These are phyloP conservation scores for Pseudoperonospora humuli DNA, from an alignment of 352 stramenopile genomes.

Conservation along the genomic window DNA sequence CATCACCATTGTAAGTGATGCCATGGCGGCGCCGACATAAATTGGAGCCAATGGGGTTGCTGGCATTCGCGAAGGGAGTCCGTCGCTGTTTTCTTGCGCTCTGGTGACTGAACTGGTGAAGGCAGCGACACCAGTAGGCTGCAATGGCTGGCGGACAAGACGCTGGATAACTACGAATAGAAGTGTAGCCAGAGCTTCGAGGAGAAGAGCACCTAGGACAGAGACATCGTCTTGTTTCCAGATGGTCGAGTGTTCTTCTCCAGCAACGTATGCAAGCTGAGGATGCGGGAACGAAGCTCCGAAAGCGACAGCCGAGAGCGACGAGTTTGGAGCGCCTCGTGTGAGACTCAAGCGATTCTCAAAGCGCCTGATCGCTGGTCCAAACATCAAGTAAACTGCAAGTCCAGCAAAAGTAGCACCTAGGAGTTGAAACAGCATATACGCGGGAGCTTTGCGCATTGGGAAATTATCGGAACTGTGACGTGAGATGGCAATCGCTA, in stretches of 20 bases:
- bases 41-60: slow-evolving; percentile 24
- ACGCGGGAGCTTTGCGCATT: slow-evolving; percentile 43
- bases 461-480: slow-evolving; percentile 20
- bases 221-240: slow-evolving; percentile 29
- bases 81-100: slow-evolving; percentile 6
- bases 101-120: slow-evolving; percentile 6
- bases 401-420: slow-evolving; percentile 38
- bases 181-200: slow-evolving; percentile 52
- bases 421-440: slow-evolving; percentile 47
- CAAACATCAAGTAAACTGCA: slow-evolving; percentile 42
- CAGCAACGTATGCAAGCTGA: slow-evolving; percentile 18
- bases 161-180: slow-evolving; percentile 61
- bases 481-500: slow-evolving; percentile 38
- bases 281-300: slow-evolving; percentile 63
- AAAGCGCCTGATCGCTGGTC: slow-evolving; percentile 37
- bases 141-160: slow-evolving; percentile 28
- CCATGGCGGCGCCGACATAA: slow-evolving; percentile 45
- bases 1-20: slow-evolving; percentile 39
- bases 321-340: slow-evolving; percentile 26
- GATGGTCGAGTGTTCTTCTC: slow-evolving; percentile 1
- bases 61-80: slow-evolving; percentile 5
- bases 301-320: slow-evolving; percentile 60
- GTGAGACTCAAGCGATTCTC: slow-evolving; percentile 33
- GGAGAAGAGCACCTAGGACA: slow-evolving; percentile 27
- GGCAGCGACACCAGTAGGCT: slow-evolving; percentile 12